Percentiles rank a stretch among this genome's conserved stretches.
phyloP scores from a whole-genome alignment of 1,284 basidiomycete species.

The Ceratobasidium sp. region DNA sequence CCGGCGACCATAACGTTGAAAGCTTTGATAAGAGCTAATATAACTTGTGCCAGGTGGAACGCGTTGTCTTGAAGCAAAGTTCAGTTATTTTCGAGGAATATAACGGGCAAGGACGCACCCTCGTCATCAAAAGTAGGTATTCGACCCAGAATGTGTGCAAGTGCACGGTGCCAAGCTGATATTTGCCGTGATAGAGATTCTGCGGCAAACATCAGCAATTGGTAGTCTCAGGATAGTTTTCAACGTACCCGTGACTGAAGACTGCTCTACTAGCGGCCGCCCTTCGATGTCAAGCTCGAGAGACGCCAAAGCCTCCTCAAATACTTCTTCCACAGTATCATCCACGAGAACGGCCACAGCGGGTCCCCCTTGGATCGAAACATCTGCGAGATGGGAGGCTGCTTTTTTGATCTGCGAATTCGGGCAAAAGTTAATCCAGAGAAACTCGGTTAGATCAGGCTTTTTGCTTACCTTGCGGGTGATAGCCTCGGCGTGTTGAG shows the following conservation, averaged over 20 bases:
- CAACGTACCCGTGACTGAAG: conserved; percentile 25
- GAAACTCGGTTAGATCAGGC: background rate
- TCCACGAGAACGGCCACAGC: conserved; percentile 35
- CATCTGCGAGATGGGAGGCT: conserved; percentile 33
- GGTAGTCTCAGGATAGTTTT: background rate
- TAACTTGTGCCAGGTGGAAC: conserved; percentile 27
- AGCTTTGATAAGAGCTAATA: conserved; percentile 25
- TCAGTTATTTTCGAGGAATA: background rate
- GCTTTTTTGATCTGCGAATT: conserved; percentile 30
- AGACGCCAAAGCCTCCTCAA: conserved; percentile 33
- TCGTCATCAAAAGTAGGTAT: conserved; percentile 43
- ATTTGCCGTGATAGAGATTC: conserved; percentile 41
- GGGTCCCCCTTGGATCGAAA: conserved; percentile 34
- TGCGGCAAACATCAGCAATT: background rate
- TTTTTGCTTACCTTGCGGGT: conserved; percentile 22
- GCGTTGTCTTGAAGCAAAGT: conserved; percentile 6
- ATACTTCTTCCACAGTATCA: conserved; percentile 32
- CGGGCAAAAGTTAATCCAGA: background rate
- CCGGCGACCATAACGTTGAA: conserved; percentile 34
- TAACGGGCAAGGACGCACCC: background rate
- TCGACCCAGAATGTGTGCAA: conserved; percentile 15
- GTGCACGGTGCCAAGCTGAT: conserved; percentile 24
- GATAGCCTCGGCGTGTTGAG: conserved; percentile 36
- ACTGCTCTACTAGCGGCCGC: conserved; percentile 27
- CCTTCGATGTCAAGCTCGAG: conserved; percentile 43